Evolutionary conservation across 306 rosid species (phyloP).

Genomic region (Nissolia schottii): DNA sequence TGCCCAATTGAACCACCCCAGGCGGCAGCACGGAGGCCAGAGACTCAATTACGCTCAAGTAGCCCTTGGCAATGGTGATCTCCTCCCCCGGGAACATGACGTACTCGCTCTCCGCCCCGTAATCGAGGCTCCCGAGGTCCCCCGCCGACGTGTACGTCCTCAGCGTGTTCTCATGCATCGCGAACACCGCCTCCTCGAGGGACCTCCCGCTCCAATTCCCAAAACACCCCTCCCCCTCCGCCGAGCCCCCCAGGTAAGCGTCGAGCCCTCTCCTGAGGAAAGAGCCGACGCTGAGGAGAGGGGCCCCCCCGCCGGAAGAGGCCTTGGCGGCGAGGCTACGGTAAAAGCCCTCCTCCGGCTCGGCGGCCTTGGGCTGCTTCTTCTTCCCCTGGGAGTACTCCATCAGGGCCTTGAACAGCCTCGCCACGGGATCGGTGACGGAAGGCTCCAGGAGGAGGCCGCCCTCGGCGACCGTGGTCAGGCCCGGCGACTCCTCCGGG

Average conservation of each 20-base stretch:
- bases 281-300: constrained; percentile 66
- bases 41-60: constrained; percentile 57
- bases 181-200: constrained; percentile 69
- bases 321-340: constrained; percentile 34
- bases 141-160: constrained; percentile 92
- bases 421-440: constrained; percentile 57
- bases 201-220: constrained; percentile 56
- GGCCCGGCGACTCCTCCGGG: constrained; percentile 52
- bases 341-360: constrained; percentile 15
- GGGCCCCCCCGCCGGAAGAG: background rate
- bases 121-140: constrained; percentile 64
- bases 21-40: constrained; percentile 78
- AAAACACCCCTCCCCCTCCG: constrained; percentile 30
- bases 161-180: constrained; percentile 69
- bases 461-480: constrained; percentile 74
- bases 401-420: constrained; percentile 70
- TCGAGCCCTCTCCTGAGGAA: constrained; percentile 66
- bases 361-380: no score
- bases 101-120: constrained; percentile 77
- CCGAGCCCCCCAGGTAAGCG: constrained; percentile 46
- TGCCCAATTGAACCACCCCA: constrained; percentile 63
- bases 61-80: constrained; percentile 86
- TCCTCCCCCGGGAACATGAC: constrained; percentile 83
- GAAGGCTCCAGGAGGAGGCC: constrained; percentile 47
- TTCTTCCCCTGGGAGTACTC: constrained; percentile 63